A percentile compares a stretch with the other conserved stretches of the same genome.
These are phyloP conservation scores for Geotrichum candidum DNA, from an alignment of 1,139 yeast species.

Conservation along the genomic window DNA sequence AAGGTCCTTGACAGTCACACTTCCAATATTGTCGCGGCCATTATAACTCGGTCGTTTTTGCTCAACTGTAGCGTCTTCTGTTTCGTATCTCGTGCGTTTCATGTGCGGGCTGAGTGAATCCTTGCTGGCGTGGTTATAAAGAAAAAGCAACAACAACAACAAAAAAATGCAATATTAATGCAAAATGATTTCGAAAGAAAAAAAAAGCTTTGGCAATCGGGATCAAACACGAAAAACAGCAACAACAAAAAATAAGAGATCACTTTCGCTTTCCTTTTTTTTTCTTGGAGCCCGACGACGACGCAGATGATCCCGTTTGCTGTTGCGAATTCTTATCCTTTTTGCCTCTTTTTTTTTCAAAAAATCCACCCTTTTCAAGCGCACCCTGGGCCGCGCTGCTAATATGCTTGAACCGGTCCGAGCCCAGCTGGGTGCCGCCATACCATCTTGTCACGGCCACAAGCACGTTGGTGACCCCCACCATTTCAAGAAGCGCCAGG, in stretches of 20 bases:
- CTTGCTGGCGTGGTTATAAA: background rate
- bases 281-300: background rate
- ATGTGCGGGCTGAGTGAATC: background rate
- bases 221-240: background rate
- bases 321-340: background rate
- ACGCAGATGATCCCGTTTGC: background rate
- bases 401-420: conserved; percentile 78
- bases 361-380: conserved; percentile 52
- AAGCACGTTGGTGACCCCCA: conserved; percentile 71
- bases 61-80: background rate
- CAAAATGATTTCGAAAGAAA: background rate
- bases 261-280: background rate
- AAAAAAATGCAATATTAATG: background rate
- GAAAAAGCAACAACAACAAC: background rate
- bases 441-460: conserved; percentile 90
- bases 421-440: conserved; percentile 84
- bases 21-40: background rate
- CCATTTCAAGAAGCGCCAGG: conserved; percentile 59
- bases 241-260: background rate
- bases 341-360: conserved; percentile 9
- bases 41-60: background rate
- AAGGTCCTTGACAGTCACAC: background rate
- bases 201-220: background rate
- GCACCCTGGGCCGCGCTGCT: conserved; percentile 79
- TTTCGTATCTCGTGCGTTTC: background rate